Conservation (phyloP, 441 rosid species). For the Flueggea neowawraea region DNA sequence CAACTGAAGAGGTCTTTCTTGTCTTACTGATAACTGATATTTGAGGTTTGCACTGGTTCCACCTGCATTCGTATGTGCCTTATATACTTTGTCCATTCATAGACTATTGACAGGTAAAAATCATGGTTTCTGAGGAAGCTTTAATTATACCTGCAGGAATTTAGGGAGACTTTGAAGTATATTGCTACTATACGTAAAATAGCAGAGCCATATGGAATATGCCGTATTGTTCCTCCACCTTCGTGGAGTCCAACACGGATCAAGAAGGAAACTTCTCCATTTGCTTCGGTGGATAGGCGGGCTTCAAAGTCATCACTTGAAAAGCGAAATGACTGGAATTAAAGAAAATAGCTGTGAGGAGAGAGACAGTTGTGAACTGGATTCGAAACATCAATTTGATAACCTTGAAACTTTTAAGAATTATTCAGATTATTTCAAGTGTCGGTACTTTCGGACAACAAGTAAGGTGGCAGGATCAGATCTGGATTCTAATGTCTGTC, state of each 20-base stretch:
- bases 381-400: constrained; percentile 21
- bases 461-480: constrained; percentile 16
- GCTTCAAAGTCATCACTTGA: constrained; percentile 23
- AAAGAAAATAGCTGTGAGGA: constrained; percentile 13
- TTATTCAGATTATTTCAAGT: constrained; percentile 44
- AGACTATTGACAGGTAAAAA: background rate
- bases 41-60: background rate
- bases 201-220: constrained; percentile 62
- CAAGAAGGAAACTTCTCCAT: constrained; percentile 38
- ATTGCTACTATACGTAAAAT: constrained; percentile 44
- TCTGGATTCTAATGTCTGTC: constrained; percentile 19
- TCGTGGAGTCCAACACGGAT: constrained; percentile 69
- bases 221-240: constrained; percentile 73
- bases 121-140: constrained; percentile 19
- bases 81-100: constrained; percentile 5
- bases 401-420: constrained; percentile 50
- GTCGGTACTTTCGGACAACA: constrained; percentile 31
- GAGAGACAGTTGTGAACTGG: constrained; percentile 12
- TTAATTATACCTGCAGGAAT: constrained; percentile 51
- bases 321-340: constrained; percentile 19
- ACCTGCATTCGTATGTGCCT: background rate
- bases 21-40: constrained; percentile 7
- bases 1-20: constrained; percentile 4
- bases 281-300: constrained; percentile 50
- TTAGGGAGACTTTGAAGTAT: constrained; percentile 50